Base-by-base conservation (phyloP, 1,284 basidiomycete species). In the Sanghuangporus sanghuang region DNA sequence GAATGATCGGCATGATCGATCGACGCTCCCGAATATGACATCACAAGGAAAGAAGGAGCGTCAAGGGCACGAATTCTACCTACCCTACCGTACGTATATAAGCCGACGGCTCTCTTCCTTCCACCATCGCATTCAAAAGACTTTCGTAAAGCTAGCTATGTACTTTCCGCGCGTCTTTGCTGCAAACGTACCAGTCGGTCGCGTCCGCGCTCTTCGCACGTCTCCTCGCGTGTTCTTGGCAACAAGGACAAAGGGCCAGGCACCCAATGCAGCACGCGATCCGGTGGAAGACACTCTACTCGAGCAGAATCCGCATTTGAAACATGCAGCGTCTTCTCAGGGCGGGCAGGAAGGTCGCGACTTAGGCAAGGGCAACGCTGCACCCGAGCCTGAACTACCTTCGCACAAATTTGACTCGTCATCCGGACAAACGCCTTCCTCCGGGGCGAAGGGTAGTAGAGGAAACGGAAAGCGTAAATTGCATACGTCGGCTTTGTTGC, bases 221-320 rank as follows among this genome's bases (percentile, higher is more conserved):
- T 48, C 53, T 6, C 16, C 49, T 8, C 11, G 27, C 32, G 46
- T n/a, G 12, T n/a, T 50, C 32, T 9, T 48, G 6, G 40, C 58
- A 12, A 50, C 39, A 32, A 53, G 46, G 46, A 57, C 59, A n/a
- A 61, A 55, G 49, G 63, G 63, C 21, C 49, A 55, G 49, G 63
- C 59, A 9, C 63, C 63, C 7, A 21, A 38, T 35, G 40, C 58
- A 9, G 40, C 63, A 32, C 58, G 59, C 36, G 40, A 18, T 6
- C 52, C 63, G 21, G 38, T 57, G 35, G 63, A 64, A 57, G n/a
- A 56, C 36, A 64, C 63, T 0, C 39, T 40, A 23, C 59, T 64
- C 18, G 58, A 64, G 6, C 63, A 64, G 58, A 64, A 64, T 53
- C 63, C 59, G 14, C 63, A 64, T 36, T 42, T 64, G 23, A 64